Evolutionary conservation across 495 filamentous ascomycete genomes (phyloP), one percentile per base, ranked within the genome.

Genomic region (Trichoderma erinaceum): DNA sequence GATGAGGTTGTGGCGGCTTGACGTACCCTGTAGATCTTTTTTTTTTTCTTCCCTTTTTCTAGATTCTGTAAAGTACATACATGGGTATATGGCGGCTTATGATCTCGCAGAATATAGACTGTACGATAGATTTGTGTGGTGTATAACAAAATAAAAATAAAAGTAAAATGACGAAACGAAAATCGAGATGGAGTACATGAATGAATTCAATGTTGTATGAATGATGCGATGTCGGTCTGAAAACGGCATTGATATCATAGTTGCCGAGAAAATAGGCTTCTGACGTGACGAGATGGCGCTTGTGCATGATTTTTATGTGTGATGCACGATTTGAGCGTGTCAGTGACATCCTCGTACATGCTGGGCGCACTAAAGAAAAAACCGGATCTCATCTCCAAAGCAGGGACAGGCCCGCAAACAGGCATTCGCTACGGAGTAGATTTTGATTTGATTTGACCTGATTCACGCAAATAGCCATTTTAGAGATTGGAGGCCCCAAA

Each of bases 1-100:
- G 85, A 89, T 68, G 82, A 86, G 2, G 88, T 91, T 12, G 83
- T 92, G 3, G 41, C 67, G 15, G 35, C 10, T 12, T 67, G 67
- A 25, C 13, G 23, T 48, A n/a, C 48, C 21, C 21, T n/a, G 21
- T 52, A 52, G 18, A 23, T 52, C 48, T 18, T 5, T 38, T 3
- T n/a, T n/a, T n/a, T n/a, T n/a, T n/a, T n/a, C n/a, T n/a, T n/a
- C n/a, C n/a, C n/a, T n/a, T n/a, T n/a, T 38, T 38, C 35, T 38
- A 38, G 35, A 38, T 4, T 38, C 35, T 38, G 35, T 38, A 38
- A 7, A 38, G 44, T 48, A 48, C 13, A 48, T 7, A 13, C 44
- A 48, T n/a, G 13, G n/a, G 15, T 48, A 46, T n/a, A 3, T 46
- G 1, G 3, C n/a, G n/a, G n/a, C n/a, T n/a, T n/a, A n/a, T n/a